Conservation (phyloP, 2,329 filamentous ascomycete species). For the Cercospora sojina region DNA sequence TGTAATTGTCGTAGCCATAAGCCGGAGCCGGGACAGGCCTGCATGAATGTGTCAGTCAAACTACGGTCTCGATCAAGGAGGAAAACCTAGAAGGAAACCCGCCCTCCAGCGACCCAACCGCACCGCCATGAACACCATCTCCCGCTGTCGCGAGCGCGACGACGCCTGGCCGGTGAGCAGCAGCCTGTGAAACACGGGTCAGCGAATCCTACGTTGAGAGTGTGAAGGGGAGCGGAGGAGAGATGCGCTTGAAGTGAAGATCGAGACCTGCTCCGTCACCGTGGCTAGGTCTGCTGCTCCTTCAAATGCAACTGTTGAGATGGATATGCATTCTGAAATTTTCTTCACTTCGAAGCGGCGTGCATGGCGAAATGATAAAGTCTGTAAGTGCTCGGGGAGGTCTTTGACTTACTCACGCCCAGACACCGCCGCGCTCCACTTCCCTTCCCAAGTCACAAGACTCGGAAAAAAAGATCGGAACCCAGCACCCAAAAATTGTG, state of each 20-base stretch:
- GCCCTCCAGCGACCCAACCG: background rate
- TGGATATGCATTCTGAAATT: background rate
- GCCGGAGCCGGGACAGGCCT: background rate
- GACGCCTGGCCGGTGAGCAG: background rate
- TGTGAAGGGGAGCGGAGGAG: background rate
- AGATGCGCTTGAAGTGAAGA: background rate
- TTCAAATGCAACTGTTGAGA: background rate
- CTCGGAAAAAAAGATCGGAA: background rate
- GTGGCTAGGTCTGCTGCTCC: background rate
- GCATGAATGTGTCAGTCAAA: background rate
- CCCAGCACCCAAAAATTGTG: background rate
- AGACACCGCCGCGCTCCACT: background rate
- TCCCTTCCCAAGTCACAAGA: background rate
- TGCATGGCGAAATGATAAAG: background rate
- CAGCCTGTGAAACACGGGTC: background rate
- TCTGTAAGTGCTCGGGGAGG: background rate
- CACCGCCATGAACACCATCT: background rate
- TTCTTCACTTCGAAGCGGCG: background rate
- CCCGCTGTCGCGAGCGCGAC: background rate
- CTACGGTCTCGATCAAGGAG: background rate
- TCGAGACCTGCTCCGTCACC: background rate
- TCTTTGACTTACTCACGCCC: background rate
- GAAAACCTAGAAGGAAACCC: background rate
- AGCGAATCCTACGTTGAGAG: background rate
- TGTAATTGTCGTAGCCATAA: constrained; percentile 7